phyloP scores from a whole-genome alignment of 352 stramenopile species.

The Globisporangium polare region DNA sequence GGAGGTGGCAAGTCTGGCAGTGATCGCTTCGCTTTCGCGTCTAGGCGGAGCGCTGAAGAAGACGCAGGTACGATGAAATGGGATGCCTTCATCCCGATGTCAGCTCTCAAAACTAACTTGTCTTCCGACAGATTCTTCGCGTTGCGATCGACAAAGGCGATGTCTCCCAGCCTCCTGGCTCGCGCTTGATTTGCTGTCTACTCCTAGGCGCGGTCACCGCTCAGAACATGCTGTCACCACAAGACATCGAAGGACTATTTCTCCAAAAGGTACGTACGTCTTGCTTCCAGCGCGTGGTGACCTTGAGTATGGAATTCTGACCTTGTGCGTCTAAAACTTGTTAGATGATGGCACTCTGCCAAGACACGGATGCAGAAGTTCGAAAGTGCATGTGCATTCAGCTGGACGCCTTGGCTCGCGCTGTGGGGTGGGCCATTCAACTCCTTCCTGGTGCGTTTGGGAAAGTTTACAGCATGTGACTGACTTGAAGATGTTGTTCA shows the following conservation, averaged over 20 bases:
- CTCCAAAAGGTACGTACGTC: slow-evolving; percentile 72
- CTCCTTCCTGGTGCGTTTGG: neutral
- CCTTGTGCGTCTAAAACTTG: too few species aligned
- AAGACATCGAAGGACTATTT: slow-evolving; percentile 79
- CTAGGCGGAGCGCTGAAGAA: slow-evolving; percentile 65
- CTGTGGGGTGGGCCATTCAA: slow-evolving; percentile 42
- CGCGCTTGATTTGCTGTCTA: slow-evolving; percentile 74
- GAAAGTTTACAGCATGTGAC: neutral
- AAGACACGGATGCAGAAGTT: slow-evolving; percentile 82
- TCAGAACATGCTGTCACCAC: slow-evolving; percentile 53
- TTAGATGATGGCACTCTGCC: slow-evolving; percentile 82
- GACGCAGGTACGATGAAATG: slow-evolving; percentile 38
- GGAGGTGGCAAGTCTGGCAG: slow-evolving; percentile 49
- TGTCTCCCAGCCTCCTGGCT: slow-evolving; percentile 71
- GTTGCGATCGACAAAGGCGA: slow-evolving; percentile 83
- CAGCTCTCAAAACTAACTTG: neutral
- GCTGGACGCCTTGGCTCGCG: slow-evolving; percentile 62
- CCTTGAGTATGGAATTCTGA: too few species aligned
- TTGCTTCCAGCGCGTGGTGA: neutral
- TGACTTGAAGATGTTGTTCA: neutral
- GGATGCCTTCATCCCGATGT: too few species aligned
- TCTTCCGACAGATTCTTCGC: slow-evolving; percentile 53
- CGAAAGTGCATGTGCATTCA: slow-evolving; percentile 84
- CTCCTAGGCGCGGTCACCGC: slow-evolving; percentile 70
- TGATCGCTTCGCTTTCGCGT: slow-evolving; percentile 59